Conservation (phyloP, 306 rosid species). For the Quercus dentata region DNA sequence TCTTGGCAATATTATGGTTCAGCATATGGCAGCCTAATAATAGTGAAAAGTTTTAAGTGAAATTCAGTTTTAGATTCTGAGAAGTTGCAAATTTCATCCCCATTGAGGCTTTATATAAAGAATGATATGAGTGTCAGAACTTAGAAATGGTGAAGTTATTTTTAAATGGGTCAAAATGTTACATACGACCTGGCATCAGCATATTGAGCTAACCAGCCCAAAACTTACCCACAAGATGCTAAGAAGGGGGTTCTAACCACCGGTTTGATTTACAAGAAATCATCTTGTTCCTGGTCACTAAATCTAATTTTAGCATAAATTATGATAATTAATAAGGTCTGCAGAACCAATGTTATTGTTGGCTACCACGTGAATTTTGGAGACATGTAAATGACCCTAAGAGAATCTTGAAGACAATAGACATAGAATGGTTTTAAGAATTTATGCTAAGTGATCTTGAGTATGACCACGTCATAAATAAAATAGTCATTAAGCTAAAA, state of each 20-base stretch:
- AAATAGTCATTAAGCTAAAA: background rate
- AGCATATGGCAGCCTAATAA: too few relatives aligned
- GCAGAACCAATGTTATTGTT: background rate
- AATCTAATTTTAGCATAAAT: background rate
- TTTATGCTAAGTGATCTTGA: background rate
- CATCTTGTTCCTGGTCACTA: background rate
- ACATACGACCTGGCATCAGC: background rate
- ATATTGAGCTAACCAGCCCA: background rate
- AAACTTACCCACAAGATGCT: background rate
- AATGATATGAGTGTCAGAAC: background rate
- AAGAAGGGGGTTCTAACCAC: background rate
- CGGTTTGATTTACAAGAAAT: background rate
- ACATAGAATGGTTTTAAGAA: background rate
- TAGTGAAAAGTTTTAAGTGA: background rate
- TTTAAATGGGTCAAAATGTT: background rate
- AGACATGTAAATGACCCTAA: background rate
- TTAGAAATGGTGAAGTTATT: background rate
- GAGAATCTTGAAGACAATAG: background rate
- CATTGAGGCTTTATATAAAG: background rate
- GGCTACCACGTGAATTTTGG: background rate
- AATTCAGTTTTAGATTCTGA: background rate
- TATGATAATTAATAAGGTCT: background rate
- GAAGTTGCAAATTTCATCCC: background rate
- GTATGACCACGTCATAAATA: conserved; percentile 1
- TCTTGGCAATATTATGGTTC: too few relatives aligned